phyloP scores from a whole-genome alignment of 1,284 basidiomycete genomes.

The Pulveroboletus sp. region DNA sequence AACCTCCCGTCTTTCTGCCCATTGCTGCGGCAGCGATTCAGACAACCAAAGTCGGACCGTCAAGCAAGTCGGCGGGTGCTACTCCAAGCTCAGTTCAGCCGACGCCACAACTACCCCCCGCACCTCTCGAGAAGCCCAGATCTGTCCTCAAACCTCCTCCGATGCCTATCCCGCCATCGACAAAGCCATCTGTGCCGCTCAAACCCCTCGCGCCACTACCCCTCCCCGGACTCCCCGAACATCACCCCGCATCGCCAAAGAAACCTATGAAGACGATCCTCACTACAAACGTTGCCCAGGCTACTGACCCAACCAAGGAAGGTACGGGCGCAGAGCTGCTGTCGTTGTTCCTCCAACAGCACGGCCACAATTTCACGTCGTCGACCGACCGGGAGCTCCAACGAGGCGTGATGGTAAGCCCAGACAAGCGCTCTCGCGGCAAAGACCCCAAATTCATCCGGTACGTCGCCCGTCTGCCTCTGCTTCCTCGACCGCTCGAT shows the following conservation, averaged over 20 bases:
- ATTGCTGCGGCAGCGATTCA: background rate
- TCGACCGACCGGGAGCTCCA: conserved; percentile 42
- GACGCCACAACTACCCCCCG: conserved; percentile 1
- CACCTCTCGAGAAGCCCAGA: conserved; percentile 19
- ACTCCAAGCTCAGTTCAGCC: conserved; percentile 5
- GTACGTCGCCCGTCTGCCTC: conserved; percentile 18
- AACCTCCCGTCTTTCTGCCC: conserved; percentile 14
- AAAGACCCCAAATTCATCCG: conserved; percentile 35
- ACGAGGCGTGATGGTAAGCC: conserved; percentile 37
- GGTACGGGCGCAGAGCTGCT: conserved; percentile 40
- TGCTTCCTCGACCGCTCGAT: background rate
- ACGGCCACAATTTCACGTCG: conserved; percentile 35
- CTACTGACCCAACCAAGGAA: conserved; percentile 46
- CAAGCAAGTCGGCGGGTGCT: background rate
- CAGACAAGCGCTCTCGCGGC: conserved; percentile 33
- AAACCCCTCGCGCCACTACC: conserved; percentile 33
- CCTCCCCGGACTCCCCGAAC: conserved; percentile 12
- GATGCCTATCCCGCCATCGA: conserved; percentile 16
- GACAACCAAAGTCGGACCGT: background rate
- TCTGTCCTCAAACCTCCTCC: conserved; percentile 33
- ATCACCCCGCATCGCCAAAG: conserved; percentile 15
- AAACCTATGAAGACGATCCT: conserved; percentile 45
- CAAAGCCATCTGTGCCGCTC: conserved; percentile 18
- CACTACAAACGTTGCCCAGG: conserved; percentile 44
- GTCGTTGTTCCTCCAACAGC: conserved; percentile 42